phyloP scores from a whole-genome alignment of 2,329 filamentous ascomycete genomes.

The Ilyonectria sp. region DNA sequence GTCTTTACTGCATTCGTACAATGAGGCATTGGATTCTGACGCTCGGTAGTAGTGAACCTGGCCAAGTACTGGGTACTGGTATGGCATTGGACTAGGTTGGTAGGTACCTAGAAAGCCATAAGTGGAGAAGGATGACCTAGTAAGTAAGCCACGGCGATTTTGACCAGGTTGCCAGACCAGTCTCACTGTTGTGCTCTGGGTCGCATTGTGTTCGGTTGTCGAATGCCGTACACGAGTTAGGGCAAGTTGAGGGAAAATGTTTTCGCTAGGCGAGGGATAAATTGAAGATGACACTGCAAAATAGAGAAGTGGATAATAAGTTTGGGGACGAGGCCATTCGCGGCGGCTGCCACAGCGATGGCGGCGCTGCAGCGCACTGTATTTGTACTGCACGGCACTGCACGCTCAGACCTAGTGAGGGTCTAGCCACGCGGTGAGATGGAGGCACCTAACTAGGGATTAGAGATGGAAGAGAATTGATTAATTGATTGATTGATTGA shows the following conservation, averaged over 20 bases:
- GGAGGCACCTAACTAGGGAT: no score
- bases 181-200: neutral
- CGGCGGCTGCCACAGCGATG: neutral
- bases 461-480: neutral
- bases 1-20: slow-evolving; percentile 6
- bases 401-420: neutral
- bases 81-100: neutral
- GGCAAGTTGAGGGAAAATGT: neutral
- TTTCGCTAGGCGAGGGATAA: neutral
- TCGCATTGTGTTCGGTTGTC: neutral
- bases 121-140: neutral
- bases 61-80: neutral
- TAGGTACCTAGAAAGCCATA: neutral
- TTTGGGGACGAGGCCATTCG: slow-evolving; percentile 1
- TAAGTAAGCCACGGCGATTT: neutral
- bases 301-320: slow-evolving; percentile 2
- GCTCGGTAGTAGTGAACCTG: neutral
- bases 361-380: neutral
- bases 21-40: neutral
- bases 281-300: neutral
- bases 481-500: no score
- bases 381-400: neutral
- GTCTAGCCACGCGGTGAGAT: neutral
- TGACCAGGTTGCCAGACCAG: neutral
- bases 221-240: neutral